A percentile compares a stretch with the other conserved stretches of the same genome.
phyloP scores from a whole-genome alignment of 108 stramenopile species.

The Fragilariopsis cylindrus region DNA sequence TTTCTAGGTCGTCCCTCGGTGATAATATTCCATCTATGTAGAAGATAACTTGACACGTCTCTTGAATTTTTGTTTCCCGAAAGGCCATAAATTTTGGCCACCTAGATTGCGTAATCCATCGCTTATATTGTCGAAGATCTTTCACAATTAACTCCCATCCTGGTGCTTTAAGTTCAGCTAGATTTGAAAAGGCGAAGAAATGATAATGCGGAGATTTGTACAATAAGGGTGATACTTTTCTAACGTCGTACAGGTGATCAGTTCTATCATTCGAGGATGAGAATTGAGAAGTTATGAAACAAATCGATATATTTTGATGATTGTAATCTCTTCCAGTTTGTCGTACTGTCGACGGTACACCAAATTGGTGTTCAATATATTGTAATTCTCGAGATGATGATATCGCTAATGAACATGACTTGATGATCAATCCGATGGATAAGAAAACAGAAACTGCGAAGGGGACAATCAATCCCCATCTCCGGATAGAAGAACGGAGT shows the following conservation, averaged over 20 bases:
- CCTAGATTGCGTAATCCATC: slow-evolving; percentile 28
- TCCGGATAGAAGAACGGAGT: not conserved
- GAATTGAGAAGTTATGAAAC: slow-evolving; percentile 37
- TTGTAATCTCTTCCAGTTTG: slow-evolving; percentile 2
- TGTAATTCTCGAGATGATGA: not conserved
- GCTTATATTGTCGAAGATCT: slow-evolving; percentile 16
- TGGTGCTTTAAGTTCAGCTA: slow-evolving; percentile 25
- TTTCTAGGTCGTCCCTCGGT: slow-evolving; percentile 23
- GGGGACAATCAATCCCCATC: not conserved
- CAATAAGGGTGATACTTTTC: not conserved
- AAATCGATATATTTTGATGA: slow-evolving; percentile 19
- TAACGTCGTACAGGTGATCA: slow-evolving; percentile 23
- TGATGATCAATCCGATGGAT: not conserved
- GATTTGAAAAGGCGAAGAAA: slow-evolving; percentile 37
- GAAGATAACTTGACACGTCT: slow-evolving; percentile 34
- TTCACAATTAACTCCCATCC: slow-evolving; percentile 27
- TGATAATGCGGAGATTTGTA: slow-evolving; percentile 23
- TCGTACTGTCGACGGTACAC: not conserved
- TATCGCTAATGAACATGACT: not conserved
- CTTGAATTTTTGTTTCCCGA: slow-evolving; percentile 12
- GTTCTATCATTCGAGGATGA: not conserved
- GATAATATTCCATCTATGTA: slow-evolving; percentile 38
- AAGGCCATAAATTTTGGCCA: slow-evolving; percentile 38
- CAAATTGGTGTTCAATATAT: not conserved
- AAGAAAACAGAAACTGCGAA: not conserved